Evolutionary conservation across 1,284 basidiomycete species (phyloP).

Genomic region (Afroboletus lepidellus): DNA sequence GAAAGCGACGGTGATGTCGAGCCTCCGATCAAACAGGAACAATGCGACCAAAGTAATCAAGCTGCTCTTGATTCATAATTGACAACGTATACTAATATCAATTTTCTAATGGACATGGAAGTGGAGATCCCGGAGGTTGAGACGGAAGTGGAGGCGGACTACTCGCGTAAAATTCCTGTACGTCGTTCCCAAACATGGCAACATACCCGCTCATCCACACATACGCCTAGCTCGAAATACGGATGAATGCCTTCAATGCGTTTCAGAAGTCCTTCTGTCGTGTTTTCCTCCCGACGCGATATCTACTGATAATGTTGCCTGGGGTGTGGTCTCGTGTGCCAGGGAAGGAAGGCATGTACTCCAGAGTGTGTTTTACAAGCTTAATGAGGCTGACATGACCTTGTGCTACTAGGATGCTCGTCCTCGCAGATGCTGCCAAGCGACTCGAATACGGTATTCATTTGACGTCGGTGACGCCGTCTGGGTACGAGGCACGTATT

Average conservation of each 20-base stretch:
- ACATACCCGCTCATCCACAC: background rate
- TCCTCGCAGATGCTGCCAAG: constrained; percentile 28
- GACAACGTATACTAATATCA: too few relatives aligned
- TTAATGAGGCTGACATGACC: background rate
- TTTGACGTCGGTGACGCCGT: constrained; percentile 30
- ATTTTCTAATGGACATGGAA: constrained; percentile 13
- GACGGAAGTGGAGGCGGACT: constrained; percentile 36
- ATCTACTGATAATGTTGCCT: constrained; percentile 3
- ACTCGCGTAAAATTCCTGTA: constrained; percentile 49
- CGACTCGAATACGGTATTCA: constrained; percentile 26
- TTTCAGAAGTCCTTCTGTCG: constrained; percentile 38
- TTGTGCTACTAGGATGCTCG: constrained; percentile 14
- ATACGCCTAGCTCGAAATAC: constrained; percentile 32
- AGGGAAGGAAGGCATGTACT: constrained; percentile 20
- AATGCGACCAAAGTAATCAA: too few relatives aligned
- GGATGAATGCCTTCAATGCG: constrained; percentile 30
- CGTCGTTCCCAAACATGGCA: background rate
- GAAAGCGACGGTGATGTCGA: constrained; percentile 10
- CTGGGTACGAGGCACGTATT: constrained; percentile 22
- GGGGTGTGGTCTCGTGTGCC: constrained; percentile 9
- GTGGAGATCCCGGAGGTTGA: constrained; percentile 41
- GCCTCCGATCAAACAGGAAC: background rate
- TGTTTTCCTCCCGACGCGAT: constrained; percentile 27
- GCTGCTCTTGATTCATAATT: too few relatives aligned
- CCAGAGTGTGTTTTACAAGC: background rate